These are phyloP conservation scores for Wickerhamomyces strasburgensis DNA, from an alignment of 805 yeast genomes.

Conservation along the genomic window DNA sequence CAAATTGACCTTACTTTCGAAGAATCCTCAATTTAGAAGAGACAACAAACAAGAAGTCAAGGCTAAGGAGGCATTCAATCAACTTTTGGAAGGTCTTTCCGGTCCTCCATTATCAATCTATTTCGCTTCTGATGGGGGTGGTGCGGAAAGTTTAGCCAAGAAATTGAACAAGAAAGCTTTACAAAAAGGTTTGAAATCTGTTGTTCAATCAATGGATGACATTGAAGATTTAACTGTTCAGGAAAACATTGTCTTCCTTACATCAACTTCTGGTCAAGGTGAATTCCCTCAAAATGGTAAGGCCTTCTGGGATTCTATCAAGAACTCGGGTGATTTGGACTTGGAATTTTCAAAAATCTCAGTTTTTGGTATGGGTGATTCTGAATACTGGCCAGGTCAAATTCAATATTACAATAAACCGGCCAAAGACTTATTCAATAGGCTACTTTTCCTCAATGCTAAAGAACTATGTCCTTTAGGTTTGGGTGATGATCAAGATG, in stretches of 20 bases:
- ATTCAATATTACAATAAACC: conserved; percentile 93
- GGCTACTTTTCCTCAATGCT: conserved; percentile 68
- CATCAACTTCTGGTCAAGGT: conserved; percentile 95
- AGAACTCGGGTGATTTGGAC: conserved; percentile 63
- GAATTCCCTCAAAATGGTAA: conserved; percentile 78
- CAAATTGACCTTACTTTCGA: conserved; percentile 72
- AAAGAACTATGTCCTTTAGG: conserved; percentile 70
- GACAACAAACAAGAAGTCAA: conserved; percentile 54
- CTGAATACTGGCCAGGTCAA: conserved; percentile 97
- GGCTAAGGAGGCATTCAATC: conserved; percentile 73
- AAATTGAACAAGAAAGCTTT: conserved; percentile 54
- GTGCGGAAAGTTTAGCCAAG: conserved; percentile 76
- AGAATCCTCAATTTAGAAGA: conserved; percentile 72
- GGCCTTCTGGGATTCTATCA: conserved; percentile 69
- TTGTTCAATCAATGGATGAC: conserved; percentile 53
- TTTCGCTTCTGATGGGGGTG: conserved; percentile 92
- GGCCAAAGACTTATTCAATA: conserved; percentile 62
- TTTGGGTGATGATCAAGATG: conserved; percentile 95
- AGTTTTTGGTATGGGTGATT: conserved; percentile 88
- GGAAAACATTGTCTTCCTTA: conserved; percentile 48
- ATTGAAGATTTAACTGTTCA: conserved; percentile 52
- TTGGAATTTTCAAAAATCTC: conserved; percentile 62
- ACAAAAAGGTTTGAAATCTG: conserved; percentile 47
- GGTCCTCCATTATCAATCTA: conserved; percentile 80
- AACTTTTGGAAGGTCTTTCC: conserved; percentile 76